phyloP scores from a whole-genome alignment of 2,329 filamentous ascomycete genomes.

The Erysiphe neolycopersici region DNA sequence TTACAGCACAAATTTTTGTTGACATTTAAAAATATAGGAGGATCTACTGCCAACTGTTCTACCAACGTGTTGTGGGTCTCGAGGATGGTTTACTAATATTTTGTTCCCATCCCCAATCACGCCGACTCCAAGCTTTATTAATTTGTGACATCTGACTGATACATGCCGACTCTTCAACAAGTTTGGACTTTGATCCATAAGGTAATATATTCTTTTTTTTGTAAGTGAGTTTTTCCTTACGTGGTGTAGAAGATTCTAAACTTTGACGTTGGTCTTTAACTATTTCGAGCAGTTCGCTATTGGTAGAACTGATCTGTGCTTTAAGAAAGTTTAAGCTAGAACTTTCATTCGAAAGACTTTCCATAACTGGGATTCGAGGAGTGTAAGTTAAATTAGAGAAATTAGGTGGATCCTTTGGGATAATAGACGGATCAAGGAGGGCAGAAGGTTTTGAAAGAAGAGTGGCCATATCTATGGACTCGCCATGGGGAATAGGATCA shows the following conservation, averaged over 20 bases:
- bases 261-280: constrained; percentile 24
- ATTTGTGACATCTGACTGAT: constrained; percentile 6
- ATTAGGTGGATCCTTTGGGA: constrained; percentile 27
- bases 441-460: constrained; percentile 46
- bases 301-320: constrained; percentile 56
- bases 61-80: constrained; percentile 6
- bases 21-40: no score
- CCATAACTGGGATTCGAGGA: constrained; percentile 56
- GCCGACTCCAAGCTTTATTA: constrained; percentile 5
- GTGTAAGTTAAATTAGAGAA: constrained; percentile 39
- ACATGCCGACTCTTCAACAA: constrained; percentile 7
- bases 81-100: constrained; percentile 1
- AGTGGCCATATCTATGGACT: constrained; percentile 59
- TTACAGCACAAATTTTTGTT: no score
- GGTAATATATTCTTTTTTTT: constrained; percentile 5
- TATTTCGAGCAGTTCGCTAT: constrained; percentile 48
- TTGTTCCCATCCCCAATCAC: constrained; percentile 8
- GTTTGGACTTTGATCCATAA: constrained; percentile 7
- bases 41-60: neutral
- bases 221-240: constrained; percentile 3
- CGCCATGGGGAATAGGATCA: constrained; percentile 52
- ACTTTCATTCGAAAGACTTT: constrained; percentile 24
- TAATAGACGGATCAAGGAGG: constrained; percentile 35
- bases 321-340: constrained; percentile 36
- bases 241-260: constrained; percentile 2